phyloP scores from a whole-genome alignment of 805 yeast genomes.

The Sporopachydermia lactativora region DNA sequence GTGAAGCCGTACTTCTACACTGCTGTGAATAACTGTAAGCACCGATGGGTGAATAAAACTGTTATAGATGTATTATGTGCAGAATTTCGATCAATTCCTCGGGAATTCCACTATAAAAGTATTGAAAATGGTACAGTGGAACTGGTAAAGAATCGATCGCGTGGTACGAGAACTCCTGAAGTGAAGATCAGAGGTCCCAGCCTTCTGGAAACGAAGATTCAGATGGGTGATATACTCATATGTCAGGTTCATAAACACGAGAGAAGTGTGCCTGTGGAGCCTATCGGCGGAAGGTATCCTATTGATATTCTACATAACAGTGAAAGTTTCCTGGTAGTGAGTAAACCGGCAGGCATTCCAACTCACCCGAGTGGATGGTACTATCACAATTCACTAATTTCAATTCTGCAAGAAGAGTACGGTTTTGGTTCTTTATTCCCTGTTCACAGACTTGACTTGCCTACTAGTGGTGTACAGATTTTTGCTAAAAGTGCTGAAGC shows the following conservation, averaged over 20 bases:
- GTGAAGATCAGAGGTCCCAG: not conserved
- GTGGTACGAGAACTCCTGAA: not conserved
- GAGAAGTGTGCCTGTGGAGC: not conserved
- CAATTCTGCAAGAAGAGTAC: not conserved
- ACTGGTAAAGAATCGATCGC: not conserved
- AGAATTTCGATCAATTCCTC: not conserved
- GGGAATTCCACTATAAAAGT: not conserved
- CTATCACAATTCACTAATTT: not conserved
- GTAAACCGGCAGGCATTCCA: constrained; percentile 73
- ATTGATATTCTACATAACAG: constrained; percentile 21
- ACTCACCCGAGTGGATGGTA: constrained; percentile 63
- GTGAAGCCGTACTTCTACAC: not conserved
- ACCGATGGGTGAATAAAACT: not conserved
- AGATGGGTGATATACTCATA: not conserved
- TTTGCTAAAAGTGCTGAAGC: constrained; percentile 24
- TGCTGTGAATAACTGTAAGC: not conserved
- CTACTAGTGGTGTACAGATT: constrained; percentile 36
- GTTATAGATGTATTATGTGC: not conserved
- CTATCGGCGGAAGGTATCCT: not conserved
- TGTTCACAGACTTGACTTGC: constrained; percentile 33
- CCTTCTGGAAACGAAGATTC: not conserved
- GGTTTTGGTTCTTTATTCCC: not conserved
- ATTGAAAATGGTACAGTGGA: not conserved
- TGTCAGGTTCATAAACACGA: constrained; percentile 1
- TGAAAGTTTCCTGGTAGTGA: constrained; percentile 52